Conservation (phyloP, 345 rosid species). For the Rhizophora apiculata region DNA sequence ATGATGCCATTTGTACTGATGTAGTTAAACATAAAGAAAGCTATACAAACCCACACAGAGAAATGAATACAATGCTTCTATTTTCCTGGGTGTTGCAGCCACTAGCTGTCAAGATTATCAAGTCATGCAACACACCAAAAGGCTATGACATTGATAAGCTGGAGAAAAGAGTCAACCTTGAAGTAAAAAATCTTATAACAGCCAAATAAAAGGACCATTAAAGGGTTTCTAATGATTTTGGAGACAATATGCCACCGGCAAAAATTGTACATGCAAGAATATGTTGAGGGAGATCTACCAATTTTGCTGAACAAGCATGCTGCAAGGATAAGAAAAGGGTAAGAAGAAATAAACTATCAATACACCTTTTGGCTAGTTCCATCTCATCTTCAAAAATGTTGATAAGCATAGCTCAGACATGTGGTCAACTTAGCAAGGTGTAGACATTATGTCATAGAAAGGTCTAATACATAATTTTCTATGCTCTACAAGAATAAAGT, state of each 20-base stretch:
- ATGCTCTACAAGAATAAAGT: constrained; percentile 46
- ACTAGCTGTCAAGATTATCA: no score
- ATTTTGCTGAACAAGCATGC: neutral
- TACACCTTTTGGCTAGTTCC: constrained; percentile 89
- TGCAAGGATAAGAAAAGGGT: neutral
- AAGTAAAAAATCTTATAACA: no score
- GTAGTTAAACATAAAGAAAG: constrained; percentile 9
- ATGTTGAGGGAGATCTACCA: no score
- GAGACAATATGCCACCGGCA: no score
- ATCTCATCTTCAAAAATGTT: constrained; percentile 69
- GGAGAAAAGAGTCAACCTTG: neutral
- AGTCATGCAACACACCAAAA: neutral
- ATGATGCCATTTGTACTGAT: neutral
- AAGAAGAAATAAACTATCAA: neutral
- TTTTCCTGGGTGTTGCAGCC: constrained; percentile 44
- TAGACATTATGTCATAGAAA: constrained; percentile 48
- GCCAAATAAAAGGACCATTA: no score
- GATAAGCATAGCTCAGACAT: constrained; percentile 84
- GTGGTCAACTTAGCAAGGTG: constrained; percentile 72
- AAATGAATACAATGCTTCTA: constrained; percentile 27
- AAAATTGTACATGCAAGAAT: no score
- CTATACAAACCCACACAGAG: constrained; percentile 66
- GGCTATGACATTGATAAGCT: neutral
- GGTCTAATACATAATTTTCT: constrained; percentile 3
- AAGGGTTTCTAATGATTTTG: no score